Conservation (phyloP, 345 rosid species). For the Anacardium occidentale region DNA sequence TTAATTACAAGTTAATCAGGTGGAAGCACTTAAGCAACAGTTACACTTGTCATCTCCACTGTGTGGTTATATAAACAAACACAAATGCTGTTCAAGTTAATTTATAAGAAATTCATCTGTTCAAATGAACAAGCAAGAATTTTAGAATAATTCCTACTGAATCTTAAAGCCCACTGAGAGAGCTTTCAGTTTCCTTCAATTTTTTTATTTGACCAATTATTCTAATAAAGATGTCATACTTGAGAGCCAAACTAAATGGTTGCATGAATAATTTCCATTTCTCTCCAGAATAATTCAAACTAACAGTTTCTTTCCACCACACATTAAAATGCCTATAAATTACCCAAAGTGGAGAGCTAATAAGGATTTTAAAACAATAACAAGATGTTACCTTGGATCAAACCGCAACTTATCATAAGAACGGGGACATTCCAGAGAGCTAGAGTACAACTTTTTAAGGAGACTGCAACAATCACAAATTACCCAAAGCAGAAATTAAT, state of each 20-base stretch:
- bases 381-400: slow-evolving; percentile 68
- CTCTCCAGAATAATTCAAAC: background rate
- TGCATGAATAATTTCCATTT: background rate
- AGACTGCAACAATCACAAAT: slow-evolving; percentile 54
- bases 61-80: background rate
- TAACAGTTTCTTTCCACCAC: background rate
- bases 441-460: slow-evolving; percentile 72
- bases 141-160: background rate
- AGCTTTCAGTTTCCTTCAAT: background rate
- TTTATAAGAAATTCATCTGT: background rate
- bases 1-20: background rate
- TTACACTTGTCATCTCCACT: background rate
- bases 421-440: slow-evolving; percentile 77
- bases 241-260: background rate
- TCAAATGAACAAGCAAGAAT: background rate
- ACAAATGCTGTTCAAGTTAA: background rate
- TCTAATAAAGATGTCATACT: background rate
- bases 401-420: slow-evolving; percentile 90
- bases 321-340: background rate
- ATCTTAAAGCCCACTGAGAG: background rate
- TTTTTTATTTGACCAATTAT: background rate
- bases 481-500: slow-evolving; percentile 16
- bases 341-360: background rate
- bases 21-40: background rate
- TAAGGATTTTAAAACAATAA: background rate